Evolutionary conservation across 495 filamentous ascomycete species (phyloP), one percentile per base, ranked within the genome.

Genomic region (Trichoderma virens): DNA sequence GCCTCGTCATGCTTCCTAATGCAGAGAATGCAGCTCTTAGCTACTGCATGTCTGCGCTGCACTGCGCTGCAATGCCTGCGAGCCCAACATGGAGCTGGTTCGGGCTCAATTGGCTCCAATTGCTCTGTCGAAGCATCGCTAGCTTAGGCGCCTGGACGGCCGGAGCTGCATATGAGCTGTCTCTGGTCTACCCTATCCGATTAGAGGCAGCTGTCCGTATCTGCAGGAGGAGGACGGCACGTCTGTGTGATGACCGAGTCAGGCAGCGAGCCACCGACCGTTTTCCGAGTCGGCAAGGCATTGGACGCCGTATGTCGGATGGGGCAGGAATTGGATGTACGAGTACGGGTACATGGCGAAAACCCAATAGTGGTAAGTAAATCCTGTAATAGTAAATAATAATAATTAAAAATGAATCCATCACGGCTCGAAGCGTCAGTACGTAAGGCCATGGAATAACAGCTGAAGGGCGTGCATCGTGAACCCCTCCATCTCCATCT

Each of bases 21-120:
- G 51, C 51, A 56, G 51, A 56, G 51, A 56, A 56, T 56, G 51
- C 51, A 56, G 51, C 51, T 56, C 25, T 45, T 28, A 56, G 51
- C 51, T 23, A 56, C 11, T 56, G 51, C 51, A 56, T 56, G 51
- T 56, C 51, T 56, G 41, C 3, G 1, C 35, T 39, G 35, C 35
- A 39, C 41, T 45, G 41, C 41, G n/a, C 41, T 45, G 51, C 51
- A 56, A 56, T 56, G 51, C 51, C 51, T 56, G 51, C 27, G 51
- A 23, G 51, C 51, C 51, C 51, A 56, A 56, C 16, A 56, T 56
- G 51, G 51, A 56, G 51, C 27, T 56, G 25, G 18, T 9, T 56
- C 51, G 27, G 51, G 51, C 51, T 30, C 51, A 13, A 27, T 28
- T 56, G 51, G 51, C 25, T 13, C 23, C 25, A 28, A 28, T 27